Percentiles rank a stretch among this genome's conserved stretches.
These are phyloP conservation scores for Kwoniella sp. DNA, from an alignment of 768 basidiomycete species.

Conservation along the genomic window DNA sequence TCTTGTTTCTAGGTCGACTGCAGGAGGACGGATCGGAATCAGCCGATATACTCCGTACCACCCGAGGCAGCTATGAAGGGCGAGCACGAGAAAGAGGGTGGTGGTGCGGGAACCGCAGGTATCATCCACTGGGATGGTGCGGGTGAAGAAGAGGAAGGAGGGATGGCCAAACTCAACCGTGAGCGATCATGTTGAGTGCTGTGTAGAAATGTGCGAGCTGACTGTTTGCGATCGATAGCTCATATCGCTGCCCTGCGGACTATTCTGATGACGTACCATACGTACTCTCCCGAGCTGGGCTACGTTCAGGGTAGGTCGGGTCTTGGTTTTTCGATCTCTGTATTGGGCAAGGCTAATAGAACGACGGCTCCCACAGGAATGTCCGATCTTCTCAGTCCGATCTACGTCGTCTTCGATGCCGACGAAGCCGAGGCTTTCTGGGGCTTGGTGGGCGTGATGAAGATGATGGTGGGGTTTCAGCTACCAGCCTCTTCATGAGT, in stretches of 20 bases:
- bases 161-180: conserved; percentile 53
- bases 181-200: neutral
- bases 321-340: neutral
- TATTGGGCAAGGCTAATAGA: neutral
- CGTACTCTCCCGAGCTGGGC: conserved; percentile 62
- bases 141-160: conserved; percentile 51
- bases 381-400: conserved; percentile 91
- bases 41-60: conserved; percentile 73
- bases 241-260: conserved; percentile 85
- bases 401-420: conserved; percentile 86
- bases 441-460: conserved; percentile 94
- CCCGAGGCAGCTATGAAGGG: conserved; percentile 32
- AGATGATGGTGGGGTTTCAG: conserved; percentile 73
- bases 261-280: conserved; percentile 72
- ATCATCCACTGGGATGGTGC: conserved; percentile 28
- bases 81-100: conserved; percentile 64
- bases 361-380: conserved; percentile 62
- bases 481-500: neutral
- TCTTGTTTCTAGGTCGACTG: conserved; percentile 77
- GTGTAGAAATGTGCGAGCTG: conserved; percentile 15
- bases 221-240: conserved; percentile 26
- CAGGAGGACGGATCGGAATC: conserved; percentile 90
- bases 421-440: conserved; percentile 92
- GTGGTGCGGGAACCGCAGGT: conserved; percentile 37
- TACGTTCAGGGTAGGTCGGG: conserved; percentile 75